Evolutionary conservation across 495 filamentous ascomycete species (phyloP).

Genomic region (Bacidia gigantensis): DNA sequence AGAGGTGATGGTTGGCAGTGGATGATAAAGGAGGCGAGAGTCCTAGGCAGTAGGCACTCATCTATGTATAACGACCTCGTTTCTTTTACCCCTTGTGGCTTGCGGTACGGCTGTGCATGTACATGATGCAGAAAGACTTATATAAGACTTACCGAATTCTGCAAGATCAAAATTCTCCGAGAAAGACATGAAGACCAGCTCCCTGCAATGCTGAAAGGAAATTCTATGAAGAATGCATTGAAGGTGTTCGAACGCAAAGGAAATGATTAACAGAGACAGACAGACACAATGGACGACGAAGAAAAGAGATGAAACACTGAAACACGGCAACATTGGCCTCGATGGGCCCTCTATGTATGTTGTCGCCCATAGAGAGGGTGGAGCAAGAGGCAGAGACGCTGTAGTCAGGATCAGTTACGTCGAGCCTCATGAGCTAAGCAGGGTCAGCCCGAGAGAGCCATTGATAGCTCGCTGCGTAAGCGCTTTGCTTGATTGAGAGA

Average conservation of each 20-base stretch:
- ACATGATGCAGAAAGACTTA: neutral
- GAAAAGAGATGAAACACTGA: conserved; percentile 3
- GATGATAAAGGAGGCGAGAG: neutral
- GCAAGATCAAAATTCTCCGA: conserved; percentile 3
- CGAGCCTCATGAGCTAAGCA: conserved; percentile 1
- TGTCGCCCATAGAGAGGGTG: neutral
- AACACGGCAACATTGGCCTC: conserved; percentile 5
- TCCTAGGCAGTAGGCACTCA: neutral
- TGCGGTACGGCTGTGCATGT: conserved; percentile 3
- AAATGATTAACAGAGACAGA: conserved; percentile 8
- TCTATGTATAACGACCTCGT: neutral
- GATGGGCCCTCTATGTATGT: conserved; percentile 9
- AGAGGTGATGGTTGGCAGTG: neutral
- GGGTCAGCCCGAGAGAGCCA: conserved; percentile 4
- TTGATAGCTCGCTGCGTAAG: conserved; percentile 14
- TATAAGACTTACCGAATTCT: conserved; percentile 15
- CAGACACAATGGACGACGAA: conserved; percentile 9
- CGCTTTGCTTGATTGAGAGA: conserved; percentile 6
- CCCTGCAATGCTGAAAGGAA: conserved; percentile 8
- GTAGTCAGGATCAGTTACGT: neutral
- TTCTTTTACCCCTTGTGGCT: neutral
- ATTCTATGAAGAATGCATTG: conserved; percentile 1
- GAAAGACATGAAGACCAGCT: conserved; percentile 19
- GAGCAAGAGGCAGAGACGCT: conserved; percentile 8
- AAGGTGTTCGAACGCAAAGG: conserved; percentile 4